Evolutionary conservation across 1,139 yeast genomes (phyloP), one percentile per base, ranked within the genome.

Genomic region (Geotrichum macrosporum): DNA sequence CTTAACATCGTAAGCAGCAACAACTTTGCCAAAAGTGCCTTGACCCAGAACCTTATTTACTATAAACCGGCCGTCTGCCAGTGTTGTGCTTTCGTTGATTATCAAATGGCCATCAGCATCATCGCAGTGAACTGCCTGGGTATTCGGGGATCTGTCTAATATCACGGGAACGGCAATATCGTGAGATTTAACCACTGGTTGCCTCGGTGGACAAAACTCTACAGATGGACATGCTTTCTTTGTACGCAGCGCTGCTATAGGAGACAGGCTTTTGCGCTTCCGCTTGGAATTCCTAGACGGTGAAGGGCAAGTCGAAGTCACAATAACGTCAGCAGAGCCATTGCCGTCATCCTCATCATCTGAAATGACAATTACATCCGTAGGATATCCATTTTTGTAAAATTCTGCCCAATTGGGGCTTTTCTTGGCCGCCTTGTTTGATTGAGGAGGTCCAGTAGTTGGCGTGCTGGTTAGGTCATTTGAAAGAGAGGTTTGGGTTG

Each of bases 21-120:
- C 84, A 12, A 94, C 99, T 63, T 89, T 92, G 16, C 98, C 98
- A 70, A 92, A 94, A 0, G 98, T 94, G 5, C 99, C 99, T 61
- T 92, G 97, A 19, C 99, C 99, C 51, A 94, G 70, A 41, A 68
- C 58, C 42, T 62, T 60, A 21, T 57, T 48, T 34, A 72, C 62
- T 24, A 57, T 58, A 46, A 87, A 70, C 48, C 81, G 75, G 36
- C 76, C 66, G 13, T 62, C 60, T 15, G 69, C 65, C 46, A 70
- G 43, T 12, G 32, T 24, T 9, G 49, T 46, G 18, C 24, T 24
- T 27, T 22, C 20, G 10, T 35, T 34, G 5, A 46, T 32, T 12
- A 39, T 29, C 31, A 40, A 32, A 20, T 46, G 45, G 3, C 49
- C 49, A 6, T 46, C 38, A 12, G 5, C 20, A 21, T 46, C 49